Percentiles rank a stretch among this genome's conserved stretches.
phyloP scores from a whole-genome alignment of 495 filamentous ascomycete species.

The Terfezia boudieri region DNA sequence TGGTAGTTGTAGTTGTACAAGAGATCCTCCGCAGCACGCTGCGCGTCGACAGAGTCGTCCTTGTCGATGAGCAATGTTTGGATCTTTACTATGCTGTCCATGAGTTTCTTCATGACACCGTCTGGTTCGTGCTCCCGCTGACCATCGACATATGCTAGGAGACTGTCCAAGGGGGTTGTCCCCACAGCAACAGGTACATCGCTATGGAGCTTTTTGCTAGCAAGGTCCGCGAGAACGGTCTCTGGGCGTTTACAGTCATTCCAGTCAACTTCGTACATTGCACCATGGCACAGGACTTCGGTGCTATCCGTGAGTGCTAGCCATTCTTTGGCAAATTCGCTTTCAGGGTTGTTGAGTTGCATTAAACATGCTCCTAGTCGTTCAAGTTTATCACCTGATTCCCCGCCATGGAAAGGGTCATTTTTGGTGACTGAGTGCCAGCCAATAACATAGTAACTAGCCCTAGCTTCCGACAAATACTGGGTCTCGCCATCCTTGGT shows the following conservation, averaged over 20 bases:
- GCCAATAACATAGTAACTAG: conserved; percentile 29
- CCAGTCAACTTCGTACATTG: conserved; percentile 27
- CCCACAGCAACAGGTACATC: conserved; percentile 23
- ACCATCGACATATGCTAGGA: conserved; percentile 22
- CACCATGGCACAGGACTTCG: conserved; percentile 22
- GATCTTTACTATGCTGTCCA: conserved; percentile 11
- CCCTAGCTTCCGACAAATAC: conserved; percentile 18
- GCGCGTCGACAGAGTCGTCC: conserved; percentile 22
- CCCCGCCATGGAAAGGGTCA: conserved; percentile 11
- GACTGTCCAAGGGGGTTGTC: conserved; percentile 25
- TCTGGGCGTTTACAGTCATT: conserved; percentile 12
- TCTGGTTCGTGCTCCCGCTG: background rate
- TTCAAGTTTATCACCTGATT: background rate
- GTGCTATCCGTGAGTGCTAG: background rate
- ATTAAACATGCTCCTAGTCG: conserved; percentile 1
- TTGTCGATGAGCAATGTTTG: conserved; percentile 14
- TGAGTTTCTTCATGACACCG: conserved; percentile 9
- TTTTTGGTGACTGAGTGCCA: conserved; percentile 23
- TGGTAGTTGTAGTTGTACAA: conserved; percentile 20
- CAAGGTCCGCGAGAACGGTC: conserved; percentile 18
- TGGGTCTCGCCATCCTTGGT: background rate
- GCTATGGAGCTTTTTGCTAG: background rate
- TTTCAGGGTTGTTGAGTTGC: background rate
- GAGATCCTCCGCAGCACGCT: conserved; percentile 18
- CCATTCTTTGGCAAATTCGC: background rate